Evolutionary conservation across 176 grass and related monocot species (phyloP).

Genomic region (Lolium perenne): DNA sequence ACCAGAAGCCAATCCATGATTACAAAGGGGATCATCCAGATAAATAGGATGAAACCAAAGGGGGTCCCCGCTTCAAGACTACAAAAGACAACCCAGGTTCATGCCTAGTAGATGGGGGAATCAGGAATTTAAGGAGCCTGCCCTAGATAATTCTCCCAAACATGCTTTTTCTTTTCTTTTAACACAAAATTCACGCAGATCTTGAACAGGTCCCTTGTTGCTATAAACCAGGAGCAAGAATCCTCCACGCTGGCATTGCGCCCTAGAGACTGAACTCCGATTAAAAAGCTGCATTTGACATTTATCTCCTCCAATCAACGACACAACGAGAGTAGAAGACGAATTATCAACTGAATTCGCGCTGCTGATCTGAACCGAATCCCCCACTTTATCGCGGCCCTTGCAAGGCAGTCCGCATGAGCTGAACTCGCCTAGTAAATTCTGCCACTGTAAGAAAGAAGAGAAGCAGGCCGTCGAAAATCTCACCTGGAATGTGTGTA

Average conservation of each 20-base stretch:
- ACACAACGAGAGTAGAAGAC: background rate
- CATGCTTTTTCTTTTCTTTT: background rate
- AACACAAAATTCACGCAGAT: background rate
- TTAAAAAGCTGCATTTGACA: background rate
- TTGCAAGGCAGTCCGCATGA: background rate
- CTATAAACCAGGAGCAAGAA: background rate
- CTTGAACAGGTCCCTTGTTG: background rate
- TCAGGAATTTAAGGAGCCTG: background rate
- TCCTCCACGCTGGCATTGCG: background rate
- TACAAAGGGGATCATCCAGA: background rate
- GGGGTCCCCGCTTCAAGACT: background rate
- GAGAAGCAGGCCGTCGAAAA: background rate
- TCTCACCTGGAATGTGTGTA: slow-evolving; percentile 80
- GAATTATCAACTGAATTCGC: background rate
- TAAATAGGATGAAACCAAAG: slow-evolving; percentile 13
- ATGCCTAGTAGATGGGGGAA: slow-evolving; percentile 10
- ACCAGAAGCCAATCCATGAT: background rate
- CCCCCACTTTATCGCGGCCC: background rate
- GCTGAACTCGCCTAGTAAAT: background rate
- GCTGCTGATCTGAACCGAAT: background rate
- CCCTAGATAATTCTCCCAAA: slow-evolving; percentile 2
- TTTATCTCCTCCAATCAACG: background rate
- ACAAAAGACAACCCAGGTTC: background rate
- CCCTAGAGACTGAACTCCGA: background rate
- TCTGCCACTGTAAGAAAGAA: background rate